Conservation (phyloP, 78 protist species). For the slime mould (Dictyostelium discoideum) region DNA sequence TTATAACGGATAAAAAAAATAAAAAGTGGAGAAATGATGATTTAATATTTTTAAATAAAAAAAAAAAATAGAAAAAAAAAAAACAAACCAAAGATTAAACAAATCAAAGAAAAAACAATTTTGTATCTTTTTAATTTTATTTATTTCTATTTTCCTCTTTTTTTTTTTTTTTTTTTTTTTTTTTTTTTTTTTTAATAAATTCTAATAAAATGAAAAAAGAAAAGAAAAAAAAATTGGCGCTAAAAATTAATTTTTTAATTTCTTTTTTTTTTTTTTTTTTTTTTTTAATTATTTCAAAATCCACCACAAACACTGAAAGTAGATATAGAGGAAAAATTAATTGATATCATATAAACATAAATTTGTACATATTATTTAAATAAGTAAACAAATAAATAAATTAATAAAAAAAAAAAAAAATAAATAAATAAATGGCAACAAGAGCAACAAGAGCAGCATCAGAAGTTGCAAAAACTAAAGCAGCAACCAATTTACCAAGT, state of each 20-base stretch:
- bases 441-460: neutral
- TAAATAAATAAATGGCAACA: neutral
- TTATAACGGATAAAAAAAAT: neutral
- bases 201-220: neutral
- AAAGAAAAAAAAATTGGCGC: neutral
- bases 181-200: neutral
- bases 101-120: neutral
- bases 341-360: neutral
- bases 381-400: neutral
- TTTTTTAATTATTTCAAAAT: neutral
- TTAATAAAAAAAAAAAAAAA: neutral
- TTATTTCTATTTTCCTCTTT: no score
- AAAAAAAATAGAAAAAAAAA: neutral
- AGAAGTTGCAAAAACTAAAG: neutral
- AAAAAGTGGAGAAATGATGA: no score
- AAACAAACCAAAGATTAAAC: neutral
- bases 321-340: neutral
- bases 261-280: neutral
- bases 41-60: neutral
- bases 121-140: no score
- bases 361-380: no score
- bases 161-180: neutral
- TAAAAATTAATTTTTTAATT: neutral
- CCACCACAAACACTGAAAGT: neutral
- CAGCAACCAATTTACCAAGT: neutral